These are phyloP conservation scores for Fusarium longipes DNA, from an alignment of 2,329 filamentous ascomycete genomes.

Conservation along the genomic window DNA sequence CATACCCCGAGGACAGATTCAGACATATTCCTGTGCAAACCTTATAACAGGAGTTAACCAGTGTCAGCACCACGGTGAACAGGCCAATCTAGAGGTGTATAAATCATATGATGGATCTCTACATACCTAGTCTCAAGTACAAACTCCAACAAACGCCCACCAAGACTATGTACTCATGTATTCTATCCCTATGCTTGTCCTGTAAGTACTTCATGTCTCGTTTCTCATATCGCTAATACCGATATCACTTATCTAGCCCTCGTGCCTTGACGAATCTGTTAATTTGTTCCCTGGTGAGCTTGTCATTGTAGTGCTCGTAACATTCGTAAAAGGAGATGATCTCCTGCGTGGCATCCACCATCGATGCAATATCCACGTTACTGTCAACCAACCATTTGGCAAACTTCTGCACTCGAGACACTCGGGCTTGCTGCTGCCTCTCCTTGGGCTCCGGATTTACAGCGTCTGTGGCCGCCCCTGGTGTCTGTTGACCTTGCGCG, in stretches of 20 bases:
- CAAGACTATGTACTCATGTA: constrained; percentile 1
- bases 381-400: constrained; percentile 88
- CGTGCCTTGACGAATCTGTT: constrained; percentile 69
- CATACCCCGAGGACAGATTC: too few species aligned
- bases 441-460: constrained; percentile 54
- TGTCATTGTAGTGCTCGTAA: constrained; percentile 70
- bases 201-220: constrained; percentile 40
- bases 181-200: neutral
- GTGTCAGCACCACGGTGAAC: neutral
- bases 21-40: neutral
- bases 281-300: constrained; percentile 67
- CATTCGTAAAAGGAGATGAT: constrained; percentile 88
- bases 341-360: constrained; percentile 92
- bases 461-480: constrained; percentile 35
- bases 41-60: neutral
- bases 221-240: constrained; percentile 30
- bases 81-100: neutral
- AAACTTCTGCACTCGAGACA: constrained; percentile 73
- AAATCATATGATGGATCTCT: too few species aligned
- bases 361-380: constrained; percentile 82
- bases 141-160: constrained; percentile 31
- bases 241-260: constrained; percentile 62
- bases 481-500: constrained; percentile 52
- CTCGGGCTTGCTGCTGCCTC: constrained; percentile 64
- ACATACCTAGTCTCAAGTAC: constrained; percentile 7